Evolutionary conservation across 2,329 filamentous ascomycete genomes (phyloP).

Genomic region (Beauveria sp.): DNA sequence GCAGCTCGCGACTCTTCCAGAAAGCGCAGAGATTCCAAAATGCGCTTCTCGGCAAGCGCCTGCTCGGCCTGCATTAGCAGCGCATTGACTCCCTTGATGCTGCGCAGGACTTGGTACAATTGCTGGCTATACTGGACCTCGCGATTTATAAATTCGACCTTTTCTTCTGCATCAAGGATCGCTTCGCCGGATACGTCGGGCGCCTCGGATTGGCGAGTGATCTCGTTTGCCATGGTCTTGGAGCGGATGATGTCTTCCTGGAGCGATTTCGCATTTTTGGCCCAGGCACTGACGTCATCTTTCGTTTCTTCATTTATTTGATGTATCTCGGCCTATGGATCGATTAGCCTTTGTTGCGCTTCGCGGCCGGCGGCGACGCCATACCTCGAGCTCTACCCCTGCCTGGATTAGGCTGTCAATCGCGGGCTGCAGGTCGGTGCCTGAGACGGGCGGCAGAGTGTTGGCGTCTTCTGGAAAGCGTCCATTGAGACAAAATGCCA

Average conservation of each 20-base stretch:
- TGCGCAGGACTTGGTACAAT: constrained; percentile 41
- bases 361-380: constrained; percentile 2
- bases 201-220: constrained; percentile 68
- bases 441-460: constrained; percentile 29
- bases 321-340: constrained; percentile 54
- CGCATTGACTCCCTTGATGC: constrained; percentile 49
- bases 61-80: constrained; percentile 56
- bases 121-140: constrained; percentile 54
- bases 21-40: constrained; percentile 49
- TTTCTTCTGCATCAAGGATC: constrained; percentile 45
- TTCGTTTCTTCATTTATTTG: constrained; percentile 68
- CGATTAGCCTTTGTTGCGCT: background rate
- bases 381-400: constrained; percentile 33
- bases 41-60: constrained; percentile 44
- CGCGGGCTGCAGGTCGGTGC: constrained; percentile 30
- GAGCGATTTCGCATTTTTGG: constrained; percentile 72
- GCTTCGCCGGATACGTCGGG: constrained; percentile 46
- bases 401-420: constrained; percentile 30
- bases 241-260: constrained; percentile 80
- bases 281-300: constrained; percentile 79
- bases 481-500: constrained; percentile 33
- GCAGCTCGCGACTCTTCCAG: constrained; percentile 52
- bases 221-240: constrained; percentile 70
- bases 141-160: constrained; percentile 47
- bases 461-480: constrained; percentile 33